Conservation (phyloP, 2,329 filamentous ascomycete genomes). For the Fusarium xyrophilum region DNA sequence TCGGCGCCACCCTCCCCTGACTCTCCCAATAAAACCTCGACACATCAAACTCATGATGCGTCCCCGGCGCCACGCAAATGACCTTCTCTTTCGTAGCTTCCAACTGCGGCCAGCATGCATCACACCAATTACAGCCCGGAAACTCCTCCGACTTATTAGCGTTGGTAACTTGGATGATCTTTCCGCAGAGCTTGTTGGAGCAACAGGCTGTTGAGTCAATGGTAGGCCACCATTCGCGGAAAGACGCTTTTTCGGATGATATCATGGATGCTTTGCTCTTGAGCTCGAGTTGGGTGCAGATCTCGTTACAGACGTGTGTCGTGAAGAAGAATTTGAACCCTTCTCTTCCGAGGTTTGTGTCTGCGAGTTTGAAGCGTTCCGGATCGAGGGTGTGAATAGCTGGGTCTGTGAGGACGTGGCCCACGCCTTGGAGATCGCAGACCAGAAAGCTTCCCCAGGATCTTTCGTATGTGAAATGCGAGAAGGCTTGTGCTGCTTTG, state of each 20-base stretch:
- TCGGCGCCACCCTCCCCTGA: slow-evolving; percentile 40
- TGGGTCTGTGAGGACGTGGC: slow-evolving; percentile 47
- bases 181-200: slow-evolving; percentile 50
- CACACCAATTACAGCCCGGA: slow-evolving; percentile 44
- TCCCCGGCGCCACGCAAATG: slow-evolving; percentile 36
- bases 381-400: slow-evolving; percentile 47
- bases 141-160: slow-evolving; percentile 34
- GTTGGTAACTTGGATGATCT: slow-evolving; percentile 41
- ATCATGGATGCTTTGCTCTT: slow-evolving; percentile 38
- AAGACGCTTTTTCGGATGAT: slow-evolving; percentile 30
- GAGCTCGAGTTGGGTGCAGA: slow-evolving; percentile 44
- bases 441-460: slow-evolving; percentile 48
- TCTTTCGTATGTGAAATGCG: slow-evolving; percentile 52
- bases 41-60: slow-evolving; percentile 44
- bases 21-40: slow-evolving; percentile 48
- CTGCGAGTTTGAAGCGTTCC: slow-evolving; percentile 44
- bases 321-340: slow-evolving; percentile 51
- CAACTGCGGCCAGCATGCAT: slow-evolving; percentile 45
- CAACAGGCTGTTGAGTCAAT: slow-evolving; percentile 45
- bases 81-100: slow-evolving; percentile 26
- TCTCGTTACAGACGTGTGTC: slow-evolving; percentile 45
- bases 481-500: slow-evolving; percentile 49
- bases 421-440: slow-evolving; percentile 49
- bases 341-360: slow-evolving; percentile 45
- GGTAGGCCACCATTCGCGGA: slow-evolving; percentile 45